A percentile compares a stretch with the other conserved stretches of the same genome.
Evolutionary conservation across 2,329 filamentous ascomycete genomes (phyloP).

Genomic region (Drechslerella dactyloides): DNA sequence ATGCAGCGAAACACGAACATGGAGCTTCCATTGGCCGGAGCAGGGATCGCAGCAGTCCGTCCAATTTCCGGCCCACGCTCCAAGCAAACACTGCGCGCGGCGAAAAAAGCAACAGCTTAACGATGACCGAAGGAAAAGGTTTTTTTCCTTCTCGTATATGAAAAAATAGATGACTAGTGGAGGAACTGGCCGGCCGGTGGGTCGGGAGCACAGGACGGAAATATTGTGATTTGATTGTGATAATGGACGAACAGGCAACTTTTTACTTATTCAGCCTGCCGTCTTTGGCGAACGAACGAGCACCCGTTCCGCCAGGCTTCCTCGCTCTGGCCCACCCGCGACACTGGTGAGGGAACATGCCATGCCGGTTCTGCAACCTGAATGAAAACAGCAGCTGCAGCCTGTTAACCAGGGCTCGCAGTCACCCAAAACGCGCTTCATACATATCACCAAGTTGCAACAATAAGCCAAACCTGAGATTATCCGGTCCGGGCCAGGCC

Average conservation of each 20-base stretch:
- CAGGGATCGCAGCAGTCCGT: slow-evolving; percentile 49
- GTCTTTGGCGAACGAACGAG: slow-evolving; percentile 41
- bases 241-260: no score
- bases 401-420: slow-evolving; percentile 5
- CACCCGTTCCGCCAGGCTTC: slow-evolving; percentile 12
- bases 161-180: slow-evolving; percentile 26
- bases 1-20: slow-evolving; percentile 46
- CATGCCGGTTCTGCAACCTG: no score
- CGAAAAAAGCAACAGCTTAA: slow-evolving; percentile 31
- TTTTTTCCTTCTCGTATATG: slow-evolving; percentile 7
- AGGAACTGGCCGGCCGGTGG: slow-evolving; percentile 32
- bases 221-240: slow-evolving; percentile 19
- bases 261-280: slow-evolving; percentile 46
- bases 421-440: slow-evolving; percentile 24
- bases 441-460: neutral
- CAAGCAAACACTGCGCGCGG: slow-evolving; percentile 6
- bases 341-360: slow-evolving; percentile 26
- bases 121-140: slow-evolving; percentile 10
- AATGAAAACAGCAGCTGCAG: slow-evolving; percentile 36
- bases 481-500: slow-evolving; percentile 26
- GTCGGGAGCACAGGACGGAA: slow-evolving; percentile 24
- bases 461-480: slow-evolving; percentile 17
- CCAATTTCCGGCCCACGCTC: slow-evolving; percentile 49
- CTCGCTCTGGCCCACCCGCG: slow-evolving; percentile 20
- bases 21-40: slow-evolving; percentile 28